A percentile compares a stretch with the other conserved stretches of the same genome.
Conservation (phyloP, 1,284 basidiomycete genomes). For the Irpex rosettiformis region DNA sequence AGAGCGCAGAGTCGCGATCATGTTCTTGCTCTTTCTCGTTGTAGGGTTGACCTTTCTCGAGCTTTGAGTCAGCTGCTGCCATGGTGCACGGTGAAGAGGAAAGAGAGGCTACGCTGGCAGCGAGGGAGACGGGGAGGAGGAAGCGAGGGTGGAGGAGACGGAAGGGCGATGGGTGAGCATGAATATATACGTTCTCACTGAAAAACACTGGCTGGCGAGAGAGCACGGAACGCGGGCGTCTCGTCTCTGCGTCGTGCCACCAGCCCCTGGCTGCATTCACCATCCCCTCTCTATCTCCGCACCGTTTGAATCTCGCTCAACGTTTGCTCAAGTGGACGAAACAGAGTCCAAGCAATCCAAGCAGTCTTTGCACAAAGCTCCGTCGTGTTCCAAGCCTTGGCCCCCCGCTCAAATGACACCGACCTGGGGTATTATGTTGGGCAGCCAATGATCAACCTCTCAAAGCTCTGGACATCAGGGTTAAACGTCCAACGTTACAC, state of each 20-base stretch:
- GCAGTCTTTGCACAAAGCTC: background rate
- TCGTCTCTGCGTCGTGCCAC: no score
- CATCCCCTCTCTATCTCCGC: background rate
- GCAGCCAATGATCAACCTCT: no score
- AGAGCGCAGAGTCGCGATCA: slow-evolving; percentile 20
- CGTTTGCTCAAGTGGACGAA: background rate
- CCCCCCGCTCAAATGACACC: background rate
- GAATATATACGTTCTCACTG: background rate
- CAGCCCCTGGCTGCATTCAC: background rate
- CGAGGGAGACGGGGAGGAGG: background rate
- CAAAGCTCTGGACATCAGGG: background rate
- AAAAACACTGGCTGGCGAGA: background rate
- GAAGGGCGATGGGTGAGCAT: background rate
- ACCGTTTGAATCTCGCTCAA: background rate
- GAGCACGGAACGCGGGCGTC: background rate
- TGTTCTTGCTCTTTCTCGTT: slow-evolving; percentile 15
- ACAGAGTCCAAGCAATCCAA: background rate
- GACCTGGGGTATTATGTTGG: background rate
- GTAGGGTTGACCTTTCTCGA: slow-evolving; percentile 21
- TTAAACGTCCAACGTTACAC: background rate
- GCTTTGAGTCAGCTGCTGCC: slow-evolving; percentile 12
- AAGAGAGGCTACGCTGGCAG: slow-evolving; percentile 11
- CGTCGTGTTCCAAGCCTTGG: background rate
- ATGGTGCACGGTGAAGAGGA: slow-evolving; percentile 13
- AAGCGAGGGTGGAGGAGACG: background rate